Evolutionary conservation across 2,329 filamentous ascomycete genomes (phyloP).

Genomic region (Hypoxylon sp.): DNA sequence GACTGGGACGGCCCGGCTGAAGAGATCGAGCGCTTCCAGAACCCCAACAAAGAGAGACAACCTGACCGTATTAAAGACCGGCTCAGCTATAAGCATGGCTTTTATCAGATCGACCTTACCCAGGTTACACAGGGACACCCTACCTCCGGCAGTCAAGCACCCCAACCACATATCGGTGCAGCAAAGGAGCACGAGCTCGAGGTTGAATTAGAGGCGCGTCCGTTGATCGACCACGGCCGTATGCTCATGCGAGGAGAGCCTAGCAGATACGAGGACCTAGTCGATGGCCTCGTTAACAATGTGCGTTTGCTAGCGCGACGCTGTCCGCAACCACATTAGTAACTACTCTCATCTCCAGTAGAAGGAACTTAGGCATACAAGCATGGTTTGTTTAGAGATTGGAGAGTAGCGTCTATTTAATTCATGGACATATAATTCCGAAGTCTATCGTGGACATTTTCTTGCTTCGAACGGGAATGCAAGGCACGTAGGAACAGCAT

Average conservation of each 20-base stretch:
- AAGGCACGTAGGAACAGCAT: conserved; percentile 11
- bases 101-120: conserved; percentile 92
- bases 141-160: conserved; percentile 61
- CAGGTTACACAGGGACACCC: conserved; percentile 76
- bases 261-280: conserved; percentile 75
- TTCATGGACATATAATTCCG: not conserved
- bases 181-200: conserved; percentile 86
- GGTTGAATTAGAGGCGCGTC: conserved; percentile 77
- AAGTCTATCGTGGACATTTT: not conserved
- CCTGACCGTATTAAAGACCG: conserved; percentile 87
- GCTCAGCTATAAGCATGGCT: conserved; percentile 88
- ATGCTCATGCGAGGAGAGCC: conserved; percentile 66
- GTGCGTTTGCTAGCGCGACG: conserved; percentile 69
- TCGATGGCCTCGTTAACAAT: conserved; percentile 83
- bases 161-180: conserved; percentile 58
- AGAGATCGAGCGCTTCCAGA: conserved; percentile 63
- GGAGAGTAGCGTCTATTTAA: conserved; percentile 9
- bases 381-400: not conserved
- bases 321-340: conserved; percentile 40
- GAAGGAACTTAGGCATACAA: conserved; percentile 1
- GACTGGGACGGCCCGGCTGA: conserved; percentile 79
- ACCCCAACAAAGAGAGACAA: conserved; percentile 57
- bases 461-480: not conserved
- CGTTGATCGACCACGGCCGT: conserved; percentile 76
- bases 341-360: not conserved